Conservation (phyloP, 495 filamentous ascomycete species). For the Talaromyces thailandensis region DNA sequence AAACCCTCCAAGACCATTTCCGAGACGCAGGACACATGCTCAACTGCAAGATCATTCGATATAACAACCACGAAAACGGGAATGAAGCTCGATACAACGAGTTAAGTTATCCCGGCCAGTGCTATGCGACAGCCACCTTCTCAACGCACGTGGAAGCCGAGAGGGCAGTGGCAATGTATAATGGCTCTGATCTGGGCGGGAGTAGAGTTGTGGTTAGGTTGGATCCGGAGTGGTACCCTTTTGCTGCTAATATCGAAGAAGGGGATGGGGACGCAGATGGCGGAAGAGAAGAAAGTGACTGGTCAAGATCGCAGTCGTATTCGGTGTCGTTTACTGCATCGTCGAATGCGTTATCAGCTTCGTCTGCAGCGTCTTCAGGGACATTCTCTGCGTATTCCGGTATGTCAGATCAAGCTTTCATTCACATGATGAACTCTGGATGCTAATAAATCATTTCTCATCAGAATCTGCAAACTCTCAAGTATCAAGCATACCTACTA, state of each 20-base stretch:
- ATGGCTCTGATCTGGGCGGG: constrained; percentile 14
- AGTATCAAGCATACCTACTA: not conserved
- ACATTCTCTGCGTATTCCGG: not conserved
- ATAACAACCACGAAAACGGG: not conserved
- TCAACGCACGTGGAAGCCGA: constrained; percentile 26
- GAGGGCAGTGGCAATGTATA: constrained; percentile 19
- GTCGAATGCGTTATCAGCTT: not conserved
- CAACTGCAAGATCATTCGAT: not conserved
- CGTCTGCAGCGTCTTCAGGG: not conserved
- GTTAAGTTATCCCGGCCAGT: constrained; percentile 1
- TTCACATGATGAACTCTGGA: no score
- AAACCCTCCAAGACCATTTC: not conserved
- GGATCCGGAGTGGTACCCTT: not conserved
- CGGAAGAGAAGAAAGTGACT: not conserved
- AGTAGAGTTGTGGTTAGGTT: not conserved
- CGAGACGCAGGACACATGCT: not conserved
- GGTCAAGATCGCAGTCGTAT: not conserved
- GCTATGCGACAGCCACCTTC: constrained; percentile 24
- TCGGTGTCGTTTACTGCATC: not conserved
- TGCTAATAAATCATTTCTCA: not conserved
- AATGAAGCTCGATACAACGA: not conserved
- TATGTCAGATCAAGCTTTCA: no score
- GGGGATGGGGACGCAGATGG: not conserved
- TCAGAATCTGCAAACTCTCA: constrained; percentile 1
- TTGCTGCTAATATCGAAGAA: not conserved